These are phyloP conservation scores for Priceomyces fermenticarens DNA, from an alignment of 805 yeast species.

Conservation along the genomic window DNA sequence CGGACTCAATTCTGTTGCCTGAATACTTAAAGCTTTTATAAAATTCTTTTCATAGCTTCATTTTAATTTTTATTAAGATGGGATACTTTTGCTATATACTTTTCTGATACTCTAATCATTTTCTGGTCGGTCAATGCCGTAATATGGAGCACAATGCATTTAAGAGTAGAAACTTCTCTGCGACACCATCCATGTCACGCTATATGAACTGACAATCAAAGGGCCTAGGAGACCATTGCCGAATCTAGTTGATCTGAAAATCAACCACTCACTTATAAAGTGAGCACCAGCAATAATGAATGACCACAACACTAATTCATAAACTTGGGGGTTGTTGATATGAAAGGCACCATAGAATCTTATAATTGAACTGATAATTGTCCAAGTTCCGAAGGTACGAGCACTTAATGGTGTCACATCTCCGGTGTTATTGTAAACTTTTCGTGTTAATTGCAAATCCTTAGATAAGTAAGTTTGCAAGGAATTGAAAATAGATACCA, in stretches of 20 bases:
- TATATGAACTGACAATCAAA: slow-evolving; percentile 66
- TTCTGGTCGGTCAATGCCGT: too few species aligned
- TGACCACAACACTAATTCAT: slow-evolving; percentile 73
- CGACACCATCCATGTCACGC: slow-evolving; percentile 73
- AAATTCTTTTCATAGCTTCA: too few species aligned
- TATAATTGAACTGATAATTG: slow-evolving; percentile 77
- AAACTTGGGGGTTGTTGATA: slow-evolving; percentile 61
- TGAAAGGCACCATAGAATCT: slow-evolving; percentile 86
- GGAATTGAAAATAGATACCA: slow-evolving; percentile 90
- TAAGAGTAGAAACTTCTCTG: slow-evolving; percentile 62
- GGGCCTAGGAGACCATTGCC: slow-evolving; percentile 93
- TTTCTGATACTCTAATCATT: too few species aligned
- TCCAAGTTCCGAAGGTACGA: slow-evolving; percentile 99
- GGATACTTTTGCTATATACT: too few species aligned
- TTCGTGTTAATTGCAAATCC: slow-evolving; percentile 69
- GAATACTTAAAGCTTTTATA: too few species aligned
- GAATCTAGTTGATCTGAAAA: slow-evolving; percentile 73
- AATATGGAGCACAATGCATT: neutral
- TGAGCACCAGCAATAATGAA: slow-evolving; percentile 82
- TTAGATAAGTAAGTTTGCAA: slow-evolving; percentile 72
- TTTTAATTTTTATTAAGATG: too few species aligned
- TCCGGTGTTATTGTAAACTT: slow-evolving; percentile 67
- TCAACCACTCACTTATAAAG: slow-evolving; percentile 78
- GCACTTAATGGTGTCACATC: slow-evolving; percentile 67
- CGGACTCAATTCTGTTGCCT: too few species aligned